These are phyloP conservation scores for Hortiboletus flavorubellus DNA, from an alignment of 768 basidiomycete genomes.

Conservation along the genomic window DNA sequence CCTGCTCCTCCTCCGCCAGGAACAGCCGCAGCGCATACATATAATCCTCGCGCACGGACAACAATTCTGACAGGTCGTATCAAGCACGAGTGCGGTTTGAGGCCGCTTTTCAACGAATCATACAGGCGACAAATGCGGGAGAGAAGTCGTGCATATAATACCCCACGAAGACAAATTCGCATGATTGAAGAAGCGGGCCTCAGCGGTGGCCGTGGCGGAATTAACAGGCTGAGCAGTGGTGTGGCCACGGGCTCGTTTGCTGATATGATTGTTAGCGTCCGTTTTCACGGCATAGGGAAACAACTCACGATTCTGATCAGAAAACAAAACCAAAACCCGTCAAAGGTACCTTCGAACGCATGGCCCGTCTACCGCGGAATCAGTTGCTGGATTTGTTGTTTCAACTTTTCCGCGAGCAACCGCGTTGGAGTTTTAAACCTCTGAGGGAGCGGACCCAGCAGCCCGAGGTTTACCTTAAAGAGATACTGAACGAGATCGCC, in stretches of 20 bases:
- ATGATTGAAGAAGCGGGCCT: constrained; percentile 72
- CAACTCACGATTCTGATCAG: constrained; percentile 26
- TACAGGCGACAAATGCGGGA: constrained; percentile 75
- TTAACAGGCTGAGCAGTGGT: constrained; percentile 78
- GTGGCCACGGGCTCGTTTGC: constrained; percentile 59
- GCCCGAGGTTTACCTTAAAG: constrained; percentile 84
- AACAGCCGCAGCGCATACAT: constrained; percentile 37
- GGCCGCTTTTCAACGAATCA: constrained; percentile 61
- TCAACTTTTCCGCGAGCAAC: constrained; percentile 66
- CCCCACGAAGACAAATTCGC: constrained; percentile 60
- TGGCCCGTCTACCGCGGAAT: constrained; percentile 88
- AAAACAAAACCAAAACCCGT: constrained; percentile 63
- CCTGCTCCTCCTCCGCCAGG: constrained; percentile 38
- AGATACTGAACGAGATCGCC: constrained; percentile 74
- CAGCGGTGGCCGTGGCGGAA: constrained; percentile 64
- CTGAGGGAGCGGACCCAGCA: constrained; percentile 81
- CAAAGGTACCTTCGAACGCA: constrained; percentile 78
- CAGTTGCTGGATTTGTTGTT: constrained; percentile 86
- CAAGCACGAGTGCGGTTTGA: constrained; percentile 75
- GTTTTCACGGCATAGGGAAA: background rate
- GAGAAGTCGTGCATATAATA: constrained; percentile 62
- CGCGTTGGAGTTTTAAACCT: constrained; percentile 78
- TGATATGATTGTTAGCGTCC: constrained; percentile 58
- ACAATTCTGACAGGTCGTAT: constrained; percentile 77
- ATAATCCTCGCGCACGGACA: constrained; percentile 63